These are phyloP conservation scores for Dictyostelium brefeldianum DNA, from an alignment of 78 protist genomes.

Conservation along the genomic window DNA sequence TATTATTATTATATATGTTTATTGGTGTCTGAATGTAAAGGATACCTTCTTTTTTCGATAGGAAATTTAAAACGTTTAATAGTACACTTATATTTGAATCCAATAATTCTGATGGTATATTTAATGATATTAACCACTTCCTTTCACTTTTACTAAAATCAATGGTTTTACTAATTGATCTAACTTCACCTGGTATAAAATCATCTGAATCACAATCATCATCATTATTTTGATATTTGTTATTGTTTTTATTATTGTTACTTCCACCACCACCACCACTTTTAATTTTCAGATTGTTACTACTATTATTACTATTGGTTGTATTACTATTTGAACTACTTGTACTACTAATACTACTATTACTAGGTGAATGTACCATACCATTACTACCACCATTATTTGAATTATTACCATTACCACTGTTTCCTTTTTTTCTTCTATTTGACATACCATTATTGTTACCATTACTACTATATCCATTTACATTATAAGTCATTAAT, in stretches of 20 bases:
- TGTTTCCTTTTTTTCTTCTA: background rate
- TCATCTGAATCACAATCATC: constrained; percentile 61
- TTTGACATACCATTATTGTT: background rate
- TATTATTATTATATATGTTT: background rate
- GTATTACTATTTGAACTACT: constrained; percentile 1
- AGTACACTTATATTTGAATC: constrained; percentile 36
- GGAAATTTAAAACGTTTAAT: constrained; percentile 53
- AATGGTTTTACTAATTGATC: constrained; percentile 46
- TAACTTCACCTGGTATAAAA: constrained; percentile 48
- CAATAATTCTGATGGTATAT: constrained; percentile 26
- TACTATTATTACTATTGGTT: background rate
- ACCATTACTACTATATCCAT: background rate
- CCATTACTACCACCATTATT: background rate
- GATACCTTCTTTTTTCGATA: constrained; percentile 66
- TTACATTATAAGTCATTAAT: background rate
- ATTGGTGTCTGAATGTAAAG: constrained; percentile 5
- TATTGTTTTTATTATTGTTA: background rate
- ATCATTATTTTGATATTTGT: background rate
- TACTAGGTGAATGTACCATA: constrained; percentile 17
- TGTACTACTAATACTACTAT: constrained; percentile 7
- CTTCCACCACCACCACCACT: background rate
- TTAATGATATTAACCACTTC: constrained; percentile 41
- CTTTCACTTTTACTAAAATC: constrained; percentile 60
- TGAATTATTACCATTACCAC: background rate
- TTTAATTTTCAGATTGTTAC: background rate